Conservation (phyloP, 2,329 filamentous ascomycete genomes). For the Aspergillus fischeri region DNA sequence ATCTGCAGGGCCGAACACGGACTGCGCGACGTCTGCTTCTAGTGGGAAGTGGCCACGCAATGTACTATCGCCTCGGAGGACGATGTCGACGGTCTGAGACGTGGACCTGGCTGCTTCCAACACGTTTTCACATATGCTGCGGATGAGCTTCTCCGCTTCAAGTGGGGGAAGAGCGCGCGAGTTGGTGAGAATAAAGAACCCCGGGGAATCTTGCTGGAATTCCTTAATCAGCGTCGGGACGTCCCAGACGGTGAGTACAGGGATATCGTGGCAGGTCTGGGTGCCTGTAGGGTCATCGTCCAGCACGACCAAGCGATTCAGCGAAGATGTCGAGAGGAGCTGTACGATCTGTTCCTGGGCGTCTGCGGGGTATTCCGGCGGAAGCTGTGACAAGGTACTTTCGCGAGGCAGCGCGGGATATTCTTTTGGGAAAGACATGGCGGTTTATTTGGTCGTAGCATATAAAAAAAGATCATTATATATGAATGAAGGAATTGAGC, state of each 20-base stretch:
- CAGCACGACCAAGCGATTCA: constrained; percentile 32
- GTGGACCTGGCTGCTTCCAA: constrained; percentile 41
- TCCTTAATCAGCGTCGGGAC: constrained; percentile 41
- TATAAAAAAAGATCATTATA: too few relatives aligned
- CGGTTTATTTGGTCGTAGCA: neutral
- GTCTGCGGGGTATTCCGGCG: constrained; percentile 26
- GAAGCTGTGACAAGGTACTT: constrained; percentile 24
- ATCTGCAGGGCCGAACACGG: constrained; percentile 48
- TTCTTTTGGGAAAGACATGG: constrained; percentile 17
- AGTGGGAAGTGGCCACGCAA: constrained; percentile 55
- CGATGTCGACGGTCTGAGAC: constrained; percentile 48
- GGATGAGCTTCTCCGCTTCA: constrained; percentile 47
- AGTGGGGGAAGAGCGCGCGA: constrained; percentile 52
- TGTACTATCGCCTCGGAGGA: constrained; percentile 56
- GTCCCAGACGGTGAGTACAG: constrained; percentile 54
- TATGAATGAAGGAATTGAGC: neutral
- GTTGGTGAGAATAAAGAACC: constrained; percentile 61
- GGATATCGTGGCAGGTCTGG: constrained; percentile 57
- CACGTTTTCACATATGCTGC: constrained; percentile 50
- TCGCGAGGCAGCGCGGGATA: constrained; percentile 24
- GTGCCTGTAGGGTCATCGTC: constrained; percentile 60
- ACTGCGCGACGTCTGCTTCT: constrained; percentile 51
- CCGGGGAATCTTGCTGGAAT: constrained; percentile 41
- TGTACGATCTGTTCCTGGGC: constrained; percentile 29
- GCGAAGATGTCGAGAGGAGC: constrained; percentile 21